Conservation (phyloP, 768 basidiomycete species). For the Cyclocybe aegerita region DNA sequence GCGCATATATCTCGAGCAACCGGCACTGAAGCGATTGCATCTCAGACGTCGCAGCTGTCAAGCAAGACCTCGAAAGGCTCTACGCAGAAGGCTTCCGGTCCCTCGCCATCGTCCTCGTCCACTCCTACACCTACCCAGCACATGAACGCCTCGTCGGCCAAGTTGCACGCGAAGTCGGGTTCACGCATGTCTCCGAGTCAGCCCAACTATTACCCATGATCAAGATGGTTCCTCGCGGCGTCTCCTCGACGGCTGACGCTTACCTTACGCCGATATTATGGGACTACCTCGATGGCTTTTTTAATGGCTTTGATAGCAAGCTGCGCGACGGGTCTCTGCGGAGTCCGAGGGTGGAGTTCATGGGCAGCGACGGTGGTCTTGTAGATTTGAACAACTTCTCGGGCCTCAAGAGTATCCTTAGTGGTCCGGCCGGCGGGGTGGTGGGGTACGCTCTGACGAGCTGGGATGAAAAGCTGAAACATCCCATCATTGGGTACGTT, state of each 20-base stretch:
- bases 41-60: constrained; percentile 53
- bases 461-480: constrained; percentile 72
- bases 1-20: neutral
- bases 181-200: constrained; percentile 86
- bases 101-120: constrained; percentile 84
- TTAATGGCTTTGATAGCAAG: constrained; percentile 79
- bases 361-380: constrained; percentile 91
- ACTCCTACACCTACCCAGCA: constrained; percentile 89
- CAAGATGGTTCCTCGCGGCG: constrained; percentile 91
- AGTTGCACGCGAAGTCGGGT: constrained; percentile 80
- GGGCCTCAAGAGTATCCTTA: constrained; percentile 89
- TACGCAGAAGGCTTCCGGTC: constrained; percentile 85
- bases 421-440: constrained; percentile 93
- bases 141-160: constrained; percentile 77
- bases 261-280: constrained; percentile 89
- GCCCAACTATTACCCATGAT: constrained; percentile 91
- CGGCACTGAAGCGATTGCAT: neutral
- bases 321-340: constrained; percentile 57
- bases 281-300: constrained; percentile 89
- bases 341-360: constrained; percentile 86
- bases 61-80: constrained; percentile 63
- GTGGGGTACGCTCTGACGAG: constrained; percentile 93
- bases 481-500: constrained; percentile 82
- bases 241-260: constrained; percentile 91
- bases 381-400: constrained; percentile 83